These are phyloP conservation scores for Cardiospermum halicacabum DNA, from an alignment of 345 rosid genomes.

Conservation along the genomic window DNA sequence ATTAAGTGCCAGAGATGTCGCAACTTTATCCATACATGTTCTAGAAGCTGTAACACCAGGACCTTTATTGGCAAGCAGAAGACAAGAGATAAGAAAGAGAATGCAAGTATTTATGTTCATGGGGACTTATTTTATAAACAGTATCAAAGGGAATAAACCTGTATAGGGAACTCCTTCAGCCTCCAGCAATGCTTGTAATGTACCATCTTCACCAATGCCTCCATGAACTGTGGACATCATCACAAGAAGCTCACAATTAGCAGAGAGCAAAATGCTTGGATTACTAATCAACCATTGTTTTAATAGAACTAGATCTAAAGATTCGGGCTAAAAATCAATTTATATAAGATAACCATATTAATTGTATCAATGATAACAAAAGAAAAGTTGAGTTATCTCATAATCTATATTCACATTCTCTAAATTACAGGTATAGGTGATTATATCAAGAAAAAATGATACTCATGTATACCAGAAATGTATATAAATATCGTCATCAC, in stretches of 20 bases:
- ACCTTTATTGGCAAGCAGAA: constrained; percentile 42
- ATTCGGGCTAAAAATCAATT: not conserved
- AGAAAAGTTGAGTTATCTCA: not conserved
- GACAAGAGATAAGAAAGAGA: constrained; percentile 7
- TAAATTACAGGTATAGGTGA: not conserved
- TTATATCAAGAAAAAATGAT: not conserved
- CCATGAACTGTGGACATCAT: constrained; percentile 67
- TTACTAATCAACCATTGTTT: not conserved
- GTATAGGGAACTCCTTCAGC: constrained; percentile 78
- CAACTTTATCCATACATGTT: constrained; percentile 89
- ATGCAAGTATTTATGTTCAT: constrained; percentile 8
- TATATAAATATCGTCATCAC: not conserved
- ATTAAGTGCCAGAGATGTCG: constrained; percentile 72
- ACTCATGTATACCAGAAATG: not conserved
- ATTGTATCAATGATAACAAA: not conserved
- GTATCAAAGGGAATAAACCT: constrained; percentile 36
- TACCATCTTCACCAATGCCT: constrained; percentile 97
- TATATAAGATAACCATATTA: not conserved
- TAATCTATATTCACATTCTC: not conserved
- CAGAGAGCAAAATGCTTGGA: not conserved
- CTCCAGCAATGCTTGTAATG: constrained; percentile 75
- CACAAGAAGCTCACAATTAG: constrained; percentile 2
- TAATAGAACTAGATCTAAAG: not conserved
- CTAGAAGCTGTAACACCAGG: constrained; percentile 78
- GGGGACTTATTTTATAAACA: not conserved